phyloP scores from a whole-genome alignment of 2,329 filamentous ascomycete genomes.

The Venturiaceae sp. region DNA sequence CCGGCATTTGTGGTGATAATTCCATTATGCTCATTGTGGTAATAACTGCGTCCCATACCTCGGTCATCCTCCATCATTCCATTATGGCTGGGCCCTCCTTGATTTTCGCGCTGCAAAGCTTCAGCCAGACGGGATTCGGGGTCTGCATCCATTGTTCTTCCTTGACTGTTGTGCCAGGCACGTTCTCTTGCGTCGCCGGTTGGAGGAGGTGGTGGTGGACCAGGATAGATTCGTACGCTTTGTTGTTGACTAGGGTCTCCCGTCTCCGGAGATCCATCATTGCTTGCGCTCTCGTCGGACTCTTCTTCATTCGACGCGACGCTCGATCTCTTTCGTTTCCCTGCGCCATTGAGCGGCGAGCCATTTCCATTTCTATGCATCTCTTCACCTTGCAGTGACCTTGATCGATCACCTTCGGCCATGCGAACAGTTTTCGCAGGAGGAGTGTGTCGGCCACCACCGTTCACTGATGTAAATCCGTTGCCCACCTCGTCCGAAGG shows the following conservation, averaged over 20 bases:
- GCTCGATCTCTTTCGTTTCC: slow-evolving; percentile 57
- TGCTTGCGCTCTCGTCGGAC: slow-evolving; percentile 20
- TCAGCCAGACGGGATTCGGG: neutral
- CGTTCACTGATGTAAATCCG: slow-evolving; percentile 8
- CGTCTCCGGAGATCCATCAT: neutral
- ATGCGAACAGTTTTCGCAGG: neutral
- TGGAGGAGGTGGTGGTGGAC: neutral
- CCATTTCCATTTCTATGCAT: slow-evolving; percentile 9
- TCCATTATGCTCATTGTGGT: slow-evolving; percentile 5
- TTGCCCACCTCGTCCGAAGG: neutral
- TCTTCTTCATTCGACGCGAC: slow-evolving; percentile 35
- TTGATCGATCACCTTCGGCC: neutral
- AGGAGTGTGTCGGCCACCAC: neutral
- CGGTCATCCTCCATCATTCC: neutral
- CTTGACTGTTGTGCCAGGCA: neutral
- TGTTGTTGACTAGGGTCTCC: neutral
- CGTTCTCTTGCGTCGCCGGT: neutral
- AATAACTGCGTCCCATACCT: neutral
- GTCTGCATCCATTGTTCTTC: neutral
- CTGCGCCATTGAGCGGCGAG: slow-evolving; percentile 24
- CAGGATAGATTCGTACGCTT: neutral
- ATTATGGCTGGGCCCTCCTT: neutral
- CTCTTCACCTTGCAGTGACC: neutral
- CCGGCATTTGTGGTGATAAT: slow-evolving; percentile 29
- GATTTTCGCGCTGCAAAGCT: slow-evolving; percentile 2